phyloP scores from a whole-genome alignment of 1,139 yeast species.

The Petasospora fabianii region DNA sequence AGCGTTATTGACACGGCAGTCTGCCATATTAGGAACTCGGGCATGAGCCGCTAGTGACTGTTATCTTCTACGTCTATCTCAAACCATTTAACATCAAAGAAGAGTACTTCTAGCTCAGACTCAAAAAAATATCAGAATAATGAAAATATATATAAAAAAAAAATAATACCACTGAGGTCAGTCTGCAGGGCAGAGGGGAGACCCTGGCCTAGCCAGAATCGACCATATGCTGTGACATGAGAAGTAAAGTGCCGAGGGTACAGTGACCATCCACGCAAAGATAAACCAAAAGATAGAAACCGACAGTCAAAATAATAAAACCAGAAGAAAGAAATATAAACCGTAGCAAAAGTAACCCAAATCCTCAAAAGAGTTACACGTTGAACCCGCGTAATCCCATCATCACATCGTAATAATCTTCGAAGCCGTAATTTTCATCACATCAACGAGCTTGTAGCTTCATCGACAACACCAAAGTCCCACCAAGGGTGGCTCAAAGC shows the following conservation, averaged over 20 bases:
- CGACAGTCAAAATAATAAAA: not conserved
- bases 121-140: too few relatives aligned
- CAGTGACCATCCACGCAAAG: not conserved
- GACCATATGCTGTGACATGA: too few relatives aligned
- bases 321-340: not conserved
- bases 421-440: constrained; percentile 1
- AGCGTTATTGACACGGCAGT: not conserved
- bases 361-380: not conserved
- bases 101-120: too few relatives aligned
- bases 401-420: constrained; percentile 1
- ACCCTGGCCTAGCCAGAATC: too few relatives aligned
- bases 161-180: too few relatives aligned
- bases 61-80: too few relatives aligned
- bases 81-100: too few relatives aligned
- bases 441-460: constrained; percentile 45
- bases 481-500: constrained; percentile 80
- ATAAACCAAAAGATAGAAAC: not conserved
- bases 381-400: not conserved
- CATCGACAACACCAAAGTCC: constrained; percentile 70
- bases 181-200: too few relatives aligned
- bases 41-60: too few relatives aligned
- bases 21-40: not conserved
- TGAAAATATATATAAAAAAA: too few relatives aligned
- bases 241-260: not conserved
- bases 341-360: not conserved